A percentile compares a stretch with the other conserved stretches of the same genome.
phyloP scores from a whole-genome alignment of 495 filamentous ascomycete genomes.

The Penicillium chermesinum region DNA sequence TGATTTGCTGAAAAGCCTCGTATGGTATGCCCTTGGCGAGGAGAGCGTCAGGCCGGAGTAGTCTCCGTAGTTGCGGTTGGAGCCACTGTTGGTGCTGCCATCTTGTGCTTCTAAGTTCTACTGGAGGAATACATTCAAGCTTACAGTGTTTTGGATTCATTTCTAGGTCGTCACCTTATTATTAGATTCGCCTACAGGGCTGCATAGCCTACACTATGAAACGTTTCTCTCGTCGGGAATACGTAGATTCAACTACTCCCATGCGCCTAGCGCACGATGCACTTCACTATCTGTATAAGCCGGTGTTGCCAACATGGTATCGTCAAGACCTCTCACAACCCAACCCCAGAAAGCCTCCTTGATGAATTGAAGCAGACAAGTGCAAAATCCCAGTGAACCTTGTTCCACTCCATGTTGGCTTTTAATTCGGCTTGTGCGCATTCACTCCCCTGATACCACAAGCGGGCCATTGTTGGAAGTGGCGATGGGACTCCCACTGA shows the following conservation, averaged over 20 bases:
- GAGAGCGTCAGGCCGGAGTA: too few species aligned
- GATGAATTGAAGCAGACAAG: not conserved
- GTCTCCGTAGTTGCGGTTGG: too few species aligned
- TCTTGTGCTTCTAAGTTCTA: too few species aligned
- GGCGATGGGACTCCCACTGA: slow-evolving; percentile 18
- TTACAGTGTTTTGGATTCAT: too few species aligned
- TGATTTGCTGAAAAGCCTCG: not conserved
- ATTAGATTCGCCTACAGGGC: too few species aligned
- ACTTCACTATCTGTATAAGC: slow-evolving; percentile 16
- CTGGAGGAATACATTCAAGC: too few species aligned
- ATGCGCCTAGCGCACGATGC: slow-evolving; percentile 8
- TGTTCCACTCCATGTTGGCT: not conserved
- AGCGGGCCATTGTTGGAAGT: slow-evolving; percentile 34
- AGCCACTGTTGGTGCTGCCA: too few species aligned
- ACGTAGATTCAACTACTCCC: slow-evolving; percentile 2
- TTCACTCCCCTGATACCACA: slow-evolving; percentile 37
- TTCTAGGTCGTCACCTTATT: too few species aligned
- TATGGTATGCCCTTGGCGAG: not conserved
- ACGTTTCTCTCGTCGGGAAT: not conserved
- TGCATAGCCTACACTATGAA: not conserved
- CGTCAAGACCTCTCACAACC: not conserved
- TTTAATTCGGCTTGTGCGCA: slow-evolving; percentile 24
- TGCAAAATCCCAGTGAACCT: not conserved
- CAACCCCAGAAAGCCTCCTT: slow-evolving; percentile 1
- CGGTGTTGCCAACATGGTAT: slow-evolving; percentile 6